Evolutionary conservation across 2,329 filamentous ascomycete species (phyloP), one percentile per base, ranked within the genome.

Genomic region (Endothia cerciana): DNA sequence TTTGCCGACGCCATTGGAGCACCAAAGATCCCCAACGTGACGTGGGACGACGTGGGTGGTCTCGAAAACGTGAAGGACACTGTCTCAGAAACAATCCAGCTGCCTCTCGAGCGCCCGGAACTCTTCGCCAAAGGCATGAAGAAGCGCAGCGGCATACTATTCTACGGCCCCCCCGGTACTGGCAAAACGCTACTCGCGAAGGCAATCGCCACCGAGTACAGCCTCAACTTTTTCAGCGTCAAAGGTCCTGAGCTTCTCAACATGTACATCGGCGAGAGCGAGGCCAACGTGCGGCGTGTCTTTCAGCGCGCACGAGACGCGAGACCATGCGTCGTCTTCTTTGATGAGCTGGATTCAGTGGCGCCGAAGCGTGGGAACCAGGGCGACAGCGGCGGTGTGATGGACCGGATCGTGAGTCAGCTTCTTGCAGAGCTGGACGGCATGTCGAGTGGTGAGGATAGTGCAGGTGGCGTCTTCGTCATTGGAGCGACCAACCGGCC

Each of bases 121-220:
- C 85, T 98, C 1, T 98, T 98, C 73, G 94, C 94, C 40, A 96
- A 94, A 81, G 95, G 94, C 60, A 95, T 98, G 91, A 97, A 97
- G 85, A 98, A 98, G 81, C 89, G 94, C 51, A 97, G 92, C 28
- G 93, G 93, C 71, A 97, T 97, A 70, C 78, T 97, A 30, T 97
- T 97, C 79, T 97, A 97, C 73, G 93, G 93, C 0, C 93, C 93
- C 0, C 93, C 93, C 0, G 93, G 93, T 68, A 97, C 93, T 1
- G 93, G 93, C 72, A 97, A 97, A 80, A 97, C 93, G 1, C 80
- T 97, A n/a, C 84, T 97, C 59, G 93, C 93, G 60, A 97, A 97
- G 80, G 93, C 93, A 38, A 97, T 97, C 71, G 93, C 93, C 0
- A 97, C 93, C 0, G 93, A 97, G 76, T 97, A 96, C 79, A 94